Base-by-base conservation (phyloP, 805 yeast genomes). In the Lipomyces lipofer region DNA sequence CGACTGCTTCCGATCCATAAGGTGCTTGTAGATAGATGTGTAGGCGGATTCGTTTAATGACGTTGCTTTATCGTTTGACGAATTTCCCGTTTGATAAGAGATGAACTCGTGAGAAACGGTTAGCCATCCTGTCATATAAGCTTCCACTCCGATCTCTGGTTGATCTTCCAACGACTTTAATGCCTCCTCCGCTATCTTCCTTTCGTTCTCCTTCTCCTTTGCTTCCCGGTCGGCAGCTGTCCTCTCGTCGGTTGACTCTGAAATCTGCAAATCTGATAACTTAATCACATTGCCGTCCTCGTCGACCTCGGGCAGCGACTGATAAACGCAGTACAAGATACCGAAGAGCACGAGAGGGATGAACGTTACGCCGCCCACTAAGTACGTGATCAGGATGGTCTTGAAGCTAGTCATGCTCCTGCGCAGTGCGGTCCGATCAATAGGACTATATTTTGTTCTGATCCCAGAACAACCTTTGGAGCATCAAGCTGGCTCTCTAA, bases 361-460 rank as follows among this genome's bases (percentile, higher is more conserved):
- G 58, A 91, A 81, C 0, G 97, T 88, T 6, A 89, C 47, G 0
- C 97, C 97, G 5, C 97, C 97, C 2, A 86, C 42, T 1, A 88
- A 47, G 66, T 88, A 89, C 0, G 78, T 73, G 17, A 73, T 62
- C 0, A 83, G 36, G 40, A 75, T 70, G n/a, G 59, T 25, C 28
- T 44, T 45, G 33, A 62, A 32, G 21, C 54, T 43, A 43, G 59
- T 45, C 52, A 51, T 53, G 35, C n/a, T n/a, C n/a, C n/a, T n/a
- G n/a, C n/a, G n/a, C n/a, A n/a, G n/a, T n/a, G n/a, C n/a, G n/a
- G n/a, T n/a, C n/a, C n/a, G n/a, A n/a, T n/a, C n/a, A n/a, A n/a
- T n/a, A n/a, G n/a, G n/a, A n/a, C n/a, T n/a, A n/a, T n/a, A n/a
- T n/a, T n/a, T n/a, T n/a, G n/a, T n/a, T n/a, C n/a, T n/a, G n/a